Conservation (phyloP, 1,284 basidiomycete genomes). For the Phellopilus nigrolimitatus region DNA sequence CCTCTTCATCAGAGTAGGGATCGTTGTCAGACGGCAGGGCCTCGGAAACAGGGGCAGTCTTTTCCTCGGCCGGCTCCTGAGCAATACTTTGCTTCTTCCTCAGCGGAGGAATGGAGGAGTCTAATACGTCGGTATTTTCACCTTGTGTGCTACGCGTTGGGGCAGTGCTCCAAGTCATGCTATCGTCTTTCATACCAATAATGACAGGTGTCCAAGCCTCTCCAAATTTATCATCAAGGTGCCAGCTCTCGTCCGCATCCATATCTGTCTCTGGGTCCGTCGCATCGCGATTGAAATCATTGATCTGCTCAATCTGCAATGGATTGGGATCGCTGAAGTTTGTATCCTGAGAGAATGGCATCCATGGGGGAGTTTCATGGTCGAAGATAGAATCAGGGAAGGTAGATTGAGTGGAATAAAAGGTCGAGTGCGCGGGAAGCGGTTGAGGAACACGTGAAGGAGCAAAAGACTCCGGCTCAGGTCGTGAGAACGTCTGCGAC, state of each 20-base stretch:
- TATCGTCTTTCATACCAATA: conserved; percentile 50
- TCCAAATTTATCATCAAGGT: conserved; percentile 56
- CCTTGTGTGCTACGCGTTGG: conserved; percentile 35
- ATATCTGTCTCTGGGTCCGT: conserved; percentile 26
- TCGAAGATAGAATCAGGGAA: conserved; percentile 49
- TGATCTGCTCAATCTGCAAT: conserved; percentile 20
- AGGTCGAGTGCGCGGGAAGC: conserved; percentile 43
- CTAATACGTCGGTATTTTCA: conserved; percentile 27
- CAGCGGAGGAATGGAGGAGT: neutral
- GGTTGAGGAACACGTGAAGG: conserved; percentile 35
- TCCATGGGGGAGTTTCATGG: conserved; percentile 46
- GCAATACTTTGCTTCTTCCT: neutral
- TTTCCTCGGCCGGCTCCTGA: conserved; percentile 17
- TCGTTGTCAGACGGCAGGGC: conserved; percentile 11
- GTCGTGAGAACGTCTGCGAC: conserved; percentile 24
- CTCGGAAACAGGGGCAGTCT: neutral
- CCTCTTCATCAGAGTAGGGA: conserved; percentile 22
- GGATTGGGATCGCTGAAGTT: conserved; percentile 41
- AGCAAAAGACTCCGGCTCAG: conserved; percentile 30
- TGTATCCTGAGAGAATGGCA: conserved; percentile 55
- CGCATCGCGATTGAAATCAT: conserved; percentile 24
- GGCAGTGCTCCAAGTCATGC: conserved; percentile 64
- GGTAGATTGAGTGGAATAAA: conserved; percentile 40
- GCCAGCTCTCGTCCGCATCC: conserved; percentile 71
- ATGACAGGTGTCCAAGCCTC: conserved; percentile 52